Evolutionary conservation across 1,284 basidiomycete genomes (phyloP).

Genomic region (Ustilago cynodontis): DNA sequence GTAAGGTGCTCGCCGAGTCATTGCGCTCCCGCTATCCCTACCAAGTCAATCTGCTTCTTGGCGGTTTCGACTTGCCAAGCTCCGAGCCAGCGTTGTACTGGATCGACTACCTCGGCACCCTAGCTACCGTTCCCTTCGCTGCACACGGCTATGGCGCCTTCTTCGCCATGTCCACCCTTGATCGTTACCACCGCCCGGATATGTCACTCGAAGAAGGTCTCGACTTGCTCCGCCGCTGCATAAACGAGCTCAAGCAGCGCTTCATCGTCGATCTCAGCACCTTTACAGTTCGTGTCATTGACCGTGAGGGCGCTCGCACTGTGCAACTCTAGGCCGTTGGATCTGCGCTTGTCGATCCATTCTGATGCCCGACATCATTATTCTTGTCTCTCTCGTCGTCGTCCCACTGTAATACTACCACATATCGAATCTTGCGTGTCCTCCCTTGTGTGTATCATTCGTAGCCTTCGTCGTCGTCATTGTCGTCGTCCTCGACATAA

Average conservation of each 20-base stretch:
- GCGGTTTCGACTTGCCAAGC: constrained; percentile 84
- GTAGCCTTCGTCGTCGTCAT: constrained; percentile 4
- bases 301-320: constrained; percentile 86
- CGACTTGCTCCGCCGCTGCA: constrained; percentile 84
- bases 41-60: constrained; percentile 90
- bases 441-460: not conserved
- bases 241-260: constrained; percentile 87
- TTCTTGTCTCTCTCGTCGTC: too few relatives aligned
- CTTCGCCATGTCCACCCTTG: constrained; percentile 90
- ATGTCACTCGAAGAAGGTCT: constrained; percentile 86
- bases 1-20: constrained; percentile 87
- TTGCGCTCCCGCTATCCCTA: constrained; percentile 90
- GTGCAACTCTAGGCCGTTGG: constrained; percentile 69
- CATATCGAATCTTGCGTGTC: too few relatives aligned
- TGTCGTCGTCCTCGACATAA: constrained; percentile 12
- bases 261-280: constrained; percentile 78
- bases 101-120: constrained; percentile 94
- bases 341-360: not conserved
- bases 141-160: constrained; percentile 96
- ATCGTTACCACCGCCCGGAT: constrained; percentile 82
- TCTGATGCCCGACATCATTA: not conserved
- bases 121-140: constrained; percentile 88
- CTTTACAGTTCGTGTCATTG: constrained; percentile 90
- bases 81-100: constrained; percentile 83
- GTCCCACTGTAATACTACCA: too few relatives aligned